Conservation (phyloP, 129 eudicot genomes). For the Daucus carota region DH1_v3.0 NC_030381.2:33305501-33306000, state of each 20-base stretch:
- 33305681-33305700: constrained; percentile 59
- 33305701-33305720: constrained; percentile 26
- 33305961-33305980: not conserved
- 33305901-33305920: constrained; percentile 42
- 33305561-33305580: constrained; percentile 57
- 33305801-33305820: not conserved
- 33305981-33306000: not conserved
- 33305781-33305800: not conserved
- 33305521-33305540: constrained; percentile 43
- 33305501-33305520: constrained; percentile 76
- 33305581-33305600: constrained; percentile 49
- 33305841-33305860: constrained; percentile 34
- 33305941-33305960: constrained; percentile 39
- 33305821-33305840: not conserved
- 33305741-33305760: constrained; percentile 27
- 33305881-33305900: constrained; percentile 27
- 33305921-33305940: constrained; percentile 34
- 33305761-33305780: not conserved
- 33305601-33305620: constrained; percentile 66
- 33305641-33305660: constrained; percentile 54
- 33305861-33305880: constrained; percentile 50
- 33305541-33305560: constrained; percentile 28
- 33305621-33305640: constrained; percentile 43
- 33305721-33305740: constrained; percentile 30
- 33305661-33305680: constrained; percentile 76